A percentile compares a stretch with the other conserved stretches of the same genome.
These are phyloP conservation scores for Cryptosporidium parvum DNA, from an alignment of 169 alveolate species.

Conservation along the genomic window DNA sequence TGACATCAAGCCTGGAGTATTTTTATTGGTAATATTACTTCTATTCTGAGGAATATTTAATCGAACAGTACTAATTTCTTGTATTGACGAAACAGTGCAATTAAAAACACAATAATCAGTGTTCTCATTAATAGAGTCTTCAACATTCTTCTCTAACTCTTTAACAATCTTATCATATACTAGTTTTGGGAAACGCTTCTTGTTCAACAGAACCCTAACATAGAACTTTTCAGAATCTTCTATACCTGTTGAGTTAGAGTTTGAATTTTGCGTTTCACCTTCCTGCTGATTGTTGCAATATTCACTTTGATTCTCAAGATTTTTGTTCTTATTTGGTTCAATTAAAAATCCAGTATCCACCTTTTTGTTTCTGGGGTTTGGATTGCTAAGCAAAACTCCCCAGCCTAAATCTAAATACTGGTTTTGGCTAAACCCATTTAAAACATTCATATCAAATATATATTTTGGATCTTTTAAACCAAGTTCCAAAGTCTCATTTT, in stretches of 20 bases:
- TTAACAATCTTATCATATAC: conserved; percentile 8
- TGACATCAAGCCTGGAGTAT: conserved; percentile 6
- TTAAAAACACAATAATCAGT: conserved; percentile 24
- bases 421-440: conserved; percentile 8
- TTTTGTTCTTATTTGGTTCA: neutral
- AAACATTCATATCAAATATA: neutral
- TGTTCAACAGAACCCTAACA: conserved; percentile 42
- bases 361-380: conserved; percentile 10
- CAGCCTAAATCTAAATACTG: conserved; percentile 78
- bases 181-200: conserved; percentile 25
- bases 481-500: neutral
- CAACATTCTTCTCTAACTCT: conserved; percentile 29
- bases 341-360: conserved; percentile 23
- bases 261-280: neutral
- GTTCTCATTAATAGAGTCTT: conserved; percentile 7
- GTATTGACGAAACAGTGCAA: conserved; percentile 42
- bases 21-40: neutral
- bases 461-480: neutral
- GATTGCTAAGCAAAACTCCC: conserved; percentile 75
- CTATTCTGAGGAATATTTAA: conserved; percentile 58
- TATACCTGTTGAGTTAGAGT: neutral
- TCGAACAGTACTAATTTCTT: conserved; percentile 70
- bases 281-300: neutral
- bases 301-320: neutral
- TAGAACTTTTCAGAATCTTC: neutral